Percentiles rank a stretch among this genome's conserved stretches.
Evolutionary conservation across 1,284 basidiomycete genomes (phyloP).

Genomic region (Malassezia dermatis): DNA sequence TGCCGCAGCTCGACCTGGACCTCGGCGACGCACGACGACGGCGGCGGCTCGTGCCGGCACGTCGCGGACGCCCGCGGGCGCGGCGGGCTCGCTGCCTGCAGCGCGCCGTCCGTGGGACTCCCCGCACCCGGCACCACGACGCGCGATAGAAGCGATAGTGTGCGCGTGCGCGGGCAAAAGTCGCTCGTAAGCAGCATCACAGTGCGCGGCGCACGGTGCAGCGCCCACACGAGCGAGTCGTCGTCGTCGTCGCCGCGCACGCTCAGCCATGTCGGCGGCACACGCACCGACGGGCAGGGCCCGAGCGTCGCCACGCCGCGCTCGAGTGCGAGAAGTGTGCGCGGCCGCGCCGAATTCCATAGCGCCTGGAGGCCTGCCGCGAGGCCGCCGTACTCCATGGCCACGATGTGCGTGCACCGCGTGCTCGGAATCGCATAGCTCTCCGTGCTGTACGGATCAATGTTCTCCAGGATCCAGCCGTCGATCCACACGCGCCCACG

Average conservation of each 20-base stretch:
- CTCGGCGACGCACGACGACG: slow-evolving; percentile 31
- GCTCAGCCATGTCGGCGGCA: slow-evolving; percentile 30
- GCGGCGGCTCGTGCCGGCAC: slow-evolving; percentile 7
- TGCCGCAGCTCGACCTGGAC: slow-evolving; percentile 42
- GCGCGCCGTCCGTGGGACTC: background rate
- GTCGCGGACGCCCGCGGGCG: slow-evolving; percentile 16
- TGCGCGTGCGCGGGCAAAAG: background rate
- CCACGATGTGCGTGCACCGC: slow-evolving; percentile 72
- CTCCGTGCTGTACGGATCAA: slow-evolving; percentile 91
- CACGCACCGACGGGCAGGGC: slow-evolving; percentile 37
- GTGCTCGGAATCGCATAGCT: slow-evolving; percentile 92
- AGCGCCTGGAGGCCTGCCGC: slow-evolving; percentile 77
- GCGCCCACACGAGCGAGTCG: slow-evolving; percentile 15
- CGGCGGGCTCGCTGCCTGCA: background rate
- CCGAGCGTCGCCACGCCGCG: slow-evolving; percentile 37
- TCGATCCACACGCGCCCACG: slow-evolving; percentile 76
- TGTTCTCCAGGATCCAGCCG: slow-evolving; percentile 90
- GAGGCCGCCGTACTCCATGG: slow-evolving; percentile 79
- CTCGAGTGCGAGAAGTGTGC: slow-evolving; percentile 45
- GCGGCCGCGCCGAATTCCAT: slow-evolving; percentile 59
- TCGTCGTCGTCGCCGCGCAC: slow-evolving; percentile 36
- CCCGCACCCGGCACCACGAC: background rate
- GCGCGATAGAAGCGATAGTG: background rate
- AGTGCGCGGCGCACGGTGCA: slow-evolving; percentile 2
- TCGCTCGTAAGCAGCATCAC: slow-evolving; percentile 2